Evolutionary conservation across 306 rosid species (phyloP), one percentile per base, ranked within the genome.

Genomic region (Cicer arietinum): DNA sequence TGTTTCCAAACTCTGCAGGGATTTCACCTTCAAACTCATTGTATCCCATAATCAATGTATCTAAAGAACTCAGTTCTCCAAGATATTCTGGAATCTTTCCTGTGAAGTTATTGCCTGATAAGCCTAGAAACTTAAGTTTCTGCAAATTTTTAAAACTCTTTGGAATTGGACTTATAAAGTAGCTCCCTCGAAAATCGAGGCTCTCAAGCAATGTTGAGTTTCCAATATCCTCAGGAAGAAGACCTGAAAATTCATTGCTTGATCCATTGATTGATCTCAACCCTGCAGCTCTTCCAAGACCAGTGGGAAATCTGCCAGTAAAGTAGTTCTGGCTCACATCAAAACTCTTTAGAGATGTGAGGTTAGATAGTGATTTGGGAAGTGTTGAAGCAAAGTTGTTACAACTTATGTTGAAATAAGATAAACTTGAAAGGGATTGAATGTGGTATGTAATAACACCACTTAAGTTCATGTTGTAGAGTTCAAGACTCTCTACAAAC

Each of bases 321-420:
- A 95, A 89, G 86, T 73, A 37, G 86, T 95, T 95, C 71, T 90
- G 90, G 79, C 97, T 90, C 66, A 92, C 91, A 79, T 90, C 99
- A 84, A 95, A 82, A 80, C 74, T 79, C 74, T 81, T 74, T 75
- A 92, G 67, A 18, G 86, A 87, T 39, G 91, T 73, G 79, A 90
- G 93, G 64, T 76, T 81, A 47, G 88, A 59, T 10, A 91, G 84
- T 39, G 88, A 73, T 48, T 79, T 84, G 12, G 97, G 96, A 69
- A 84, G 73, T 14, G 88, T 54, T 10, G 97, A 85, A 73, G 81
- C 84, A 14, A 92, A 84, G 20, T 62, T 86, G 53, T 95, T 95
- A 20, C 87, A 85, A 52, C 87, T 86, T 63, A 92, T 77, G 82
- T 90, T 88, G 84, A 85, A 75, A 51, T 17, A 81, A 53, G 89